Evolutionary conservation across 768 basidiomycete genomes (phyloP).

Genomic region (Collybiopsis luxurians): DNA sequence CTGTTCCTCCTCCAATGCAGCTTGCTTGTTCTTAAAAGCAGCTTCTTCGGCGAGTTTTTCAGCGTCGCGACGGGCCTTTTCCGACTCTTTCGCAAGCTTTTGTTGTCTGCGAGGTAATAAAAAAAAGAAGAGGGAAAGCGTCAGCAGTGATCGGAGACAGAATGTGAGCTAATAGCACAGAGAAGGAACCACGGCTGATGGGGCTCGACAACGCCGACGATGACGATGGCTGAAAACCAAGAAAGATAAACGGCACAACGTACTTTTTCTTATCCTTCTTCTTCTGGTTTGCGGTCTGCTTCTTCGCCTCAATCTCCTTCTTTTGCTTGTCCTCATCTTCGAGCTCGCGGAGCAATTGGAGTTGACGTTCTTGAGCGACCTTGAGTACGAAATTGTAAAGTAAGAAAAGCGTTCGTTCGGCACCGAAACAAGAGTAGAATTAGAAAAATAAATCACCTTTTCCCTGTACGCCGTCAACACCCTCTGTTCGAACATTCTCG

Average conservation of each 20-base stretch:
- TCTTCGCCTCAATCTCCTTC: conserved; percentile 89
- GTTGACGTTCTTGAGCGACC: conserved; percentile 93
- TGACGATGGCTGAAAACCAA: no score
- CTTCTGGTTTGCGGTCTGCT: conserved; percentile 96
- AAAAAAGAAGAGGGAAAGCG: no score
- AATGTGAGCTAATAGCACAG: no score
- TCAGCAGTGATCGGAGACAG: no score
- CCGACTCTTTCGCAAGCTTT: conserved; percentile 91
- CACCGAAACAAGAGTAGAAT: background rate
- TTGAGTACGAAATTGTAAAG: background rate
- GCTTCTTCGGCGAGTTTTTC: conserved; percentile 88
- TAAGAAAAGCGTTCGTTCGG: no score
- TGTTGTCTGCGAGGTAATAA: conserved; percentile 67
- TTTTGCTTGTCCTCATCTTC: conserved; percentile 91
- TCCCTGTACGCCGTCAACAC: conserved; percentile 96
- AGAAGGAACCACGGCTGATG: no score
- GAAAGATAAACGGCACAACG: conserved; percentile 14
- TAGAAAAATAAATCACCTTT: conserved; percentile 31
- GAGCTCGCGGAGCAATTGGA: conserved; percentile 89
- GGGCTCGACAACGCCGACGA: no score
- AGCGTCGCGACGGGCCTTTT: conserved; percentile 77
- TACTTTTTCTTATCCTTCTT: conserved; percentile 96
- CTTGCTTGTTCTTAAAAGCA: conserved; percentile 70
- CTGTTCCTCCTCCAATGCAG: conserved; percentile 75
- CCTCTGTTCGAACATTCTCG: conserved; percentile 98